Percentiles rank a stretch among this genome's conserved stretches.
Evolutionary conservation across 1,139 yeast genomes (phyloP).

Genomic region (Magnusiomyces sp.): DNA sequence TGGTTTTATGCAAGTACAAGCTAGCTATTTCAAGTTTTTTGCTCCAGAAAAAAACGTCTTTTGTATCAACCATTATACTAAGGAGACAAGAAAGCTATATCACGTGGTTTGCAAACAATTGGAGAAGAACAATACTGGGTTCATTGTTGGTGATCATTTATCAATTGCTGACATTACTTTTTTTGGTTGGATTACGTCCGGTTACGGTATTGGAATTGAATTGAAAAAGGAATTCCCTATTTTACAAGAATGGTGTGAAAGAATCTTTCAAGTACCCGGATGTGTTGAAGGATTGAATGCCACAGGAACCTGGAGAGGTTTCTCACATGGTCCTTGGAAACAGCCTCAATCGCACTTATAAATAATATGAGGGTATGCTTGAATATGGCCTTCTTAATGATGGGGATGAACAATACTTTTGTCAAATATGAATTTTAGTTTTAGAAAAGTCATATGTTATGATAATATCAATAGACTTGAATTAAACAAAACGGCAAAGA

Average conservation of each 20-base stretch:
- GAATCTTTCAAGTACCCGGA: slow-evolving; percentile 34
- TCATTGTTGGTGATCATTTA: slow-evolving; percentile 48
- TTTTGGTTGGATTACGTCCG: slow-evolving; percentile 33
- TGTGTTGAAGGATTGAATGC: slow-evolving; percentile 31
- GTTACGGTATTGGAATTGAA: slow-evolving; percentile 31
- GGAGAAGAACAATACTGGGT: slow-evolving; percentile 39
- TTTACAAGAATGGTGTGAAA: slow-evolving; percentile 40
- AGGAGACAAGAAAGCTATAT: slow-evolving; percentile 45
- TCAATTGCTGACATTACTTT: slow-evolving; percentile 47
- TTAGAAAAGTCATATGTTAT: no score
- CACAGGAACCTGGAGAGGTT: slow-evolving; percentile 9
- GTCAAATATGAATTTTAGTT: no score
- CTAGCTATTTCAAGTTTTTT: slow-evolving; percentile 37
- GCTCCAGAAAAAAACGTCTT: slow-evolving; percentile 44
- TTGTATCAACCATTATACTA: slow-evolving; percentile 43
- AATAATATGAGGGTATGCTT: no score
- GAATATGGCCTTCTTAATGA: no score
- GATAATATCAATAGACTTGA: no score
- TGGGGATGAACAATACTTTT: no score
- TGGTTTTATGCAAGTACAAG: slow-evolving; percentile 58
- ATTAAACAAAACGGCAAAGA: no score
- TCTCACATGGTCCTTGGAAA: slow-evolving; percentile 9
- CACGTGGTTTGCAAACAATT: slow-evolving; percentile 46
- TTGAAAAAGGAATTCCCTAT: slow-evolving; percentile 37
- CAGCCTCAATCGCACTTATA: no score